Evolutionary conservation across 2,329 filamentous ascomycete species (phyloP).

Genomic region (Huntiella bhutanensis): DNA sequence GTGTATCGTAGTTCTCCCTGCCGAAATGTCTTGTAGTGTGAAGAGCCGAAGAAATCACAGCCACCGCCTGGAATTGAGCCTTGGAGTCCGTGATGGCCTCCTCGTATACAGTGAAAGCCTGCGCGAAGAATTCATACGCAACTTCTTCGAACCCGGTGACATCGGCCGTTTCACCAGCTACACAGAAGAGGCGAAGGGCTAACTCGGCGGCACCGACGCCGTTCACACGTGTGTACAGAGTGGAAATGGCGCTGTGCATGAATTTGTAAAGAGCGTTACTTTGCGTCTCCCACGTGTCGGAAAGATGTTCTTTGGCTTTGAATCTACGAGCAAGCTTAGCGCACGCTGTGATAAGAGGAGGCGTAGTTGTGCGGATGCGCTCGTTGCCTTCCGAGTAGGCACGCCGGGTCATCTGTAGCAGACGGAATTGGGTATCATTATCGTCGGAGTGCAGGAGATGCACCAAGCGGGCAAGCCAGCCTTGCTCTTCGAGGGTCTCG

Average conservation of each 20-base stretch:
- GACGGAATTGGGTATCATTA: conserved; percentile 86
- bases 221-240: conserved; percentile 71
- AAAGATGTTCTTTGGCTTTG: conserved; percentile 75
- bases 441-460: conserved; percentile 68
- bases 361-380: conserved; percentile 86
- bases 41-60: conserved; percentile 74
- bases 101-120: conserved; percentile 96
- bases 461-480: conserved; percentile 82
- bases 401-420: conserved; percentile 73
- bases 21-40: conserved; percentile 81
- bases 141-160: conserved; percentile 87
- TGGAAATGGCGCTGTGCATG: conserved; percentile 72
- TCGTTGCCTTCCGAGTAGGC: conserved; percentile 85
- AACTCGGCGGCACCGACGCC: conserved; percentile 65
- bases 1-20: conserved; percentile 94
- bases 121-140: conserved; percentile 93
- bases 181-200: conserved; percentile 71
- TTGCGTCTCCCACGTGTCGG: conserved; percentile 44
- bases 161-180: conserved; percentile 83
- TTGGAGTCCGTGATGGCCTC: conserved; percentile 89
- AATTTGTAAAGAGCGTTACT: conserved; percentile 81
- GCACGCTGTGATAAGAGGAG: conserved; percentile 73
- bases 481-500: conserved; percentile 94
- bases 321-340: conserved; percentile 77
- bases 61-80: conserved; percentile 95